Evolutionary conservation across 495 filamentous ascomycete genomes (phyloP), one percentile per base, ranked within the genome.

Genomic region (Penicillium canariense): DNA sequence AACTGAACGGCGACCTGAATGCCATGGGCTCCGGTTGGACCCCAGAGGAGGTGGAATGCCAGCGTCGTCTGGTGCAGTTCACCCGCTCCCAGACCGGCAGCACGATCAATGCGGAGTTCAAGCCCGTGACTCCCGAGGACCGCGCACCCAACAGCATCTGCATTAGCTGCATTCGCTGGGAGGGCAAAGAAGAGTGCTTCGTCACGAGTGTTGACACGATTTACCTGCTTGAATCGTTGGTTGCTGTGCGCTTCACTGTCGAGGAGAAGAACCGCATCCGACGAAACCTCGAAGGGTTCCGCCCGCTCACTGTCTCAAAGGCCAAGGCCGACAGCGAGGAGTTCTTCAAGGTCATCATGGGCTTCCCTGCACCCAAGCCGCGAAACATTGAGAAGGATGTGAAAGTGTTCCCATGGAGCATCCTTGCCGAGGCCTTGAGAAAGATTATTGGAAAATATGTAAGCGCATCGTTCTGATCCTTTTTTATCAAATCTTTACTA

Each of bases 371-470:
- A 22, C 95, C 95, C 2, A 97, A 97, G 75, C 95, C 94, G 5
- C 80, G 94, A 35, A 96, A 96, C 61, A 98, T 98, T 60, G 94
- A 97, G 77, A 98, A 98, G 73, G 92, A 96, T 62, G 90, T 98
- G 61, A 98, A 98, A 70, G 94, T 97, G 5, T 98, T 97, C 66
- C 85, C 89, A 10, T 98, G 94, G 95, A 90, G 87, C 65, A 87
- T 89, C 44, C 74, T 98, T 11, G 78, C 77, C 11, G 80, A 82
- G 38, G 92, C 94, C 0, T 73, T 98, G 50, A 94, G 91, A 79
- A 98, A 98, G 75, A 96, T 97, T 64, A 95, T 97, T 68, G 86
- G 89, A 56, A 98, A 98, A 91, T 98, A 97, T 72, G 88, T 89
- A 72, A 79, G 87, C 35, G 18, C 18, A n/a, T 6, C 1, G 0